phyloP scores from a whole-genome alignment of 208 protist species.

The Porcisia deanei region DNA sequence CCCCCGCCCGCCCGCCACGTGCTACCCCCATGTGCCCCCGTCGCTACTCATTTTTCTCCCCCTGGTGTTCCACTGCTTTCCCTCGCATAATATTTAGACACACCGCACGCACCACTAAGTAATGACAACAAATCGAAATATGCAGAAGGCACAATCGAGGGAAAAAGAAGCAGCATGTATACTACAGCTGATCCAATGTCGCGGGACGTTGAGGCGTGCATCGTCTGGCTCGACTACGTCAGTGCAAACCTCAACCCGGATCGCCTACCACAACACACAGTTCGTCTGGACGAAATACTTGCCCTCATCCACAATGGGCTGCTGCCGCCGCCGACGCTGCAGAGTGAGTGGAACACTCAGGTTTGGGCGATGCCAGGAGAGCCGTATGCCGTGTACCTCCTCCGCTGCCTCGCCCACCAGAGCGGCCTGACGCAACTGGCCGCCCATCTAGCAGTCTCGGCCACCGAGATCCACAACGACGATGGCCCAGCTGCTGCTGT shows the following conservation, averaged over 20 bases:
- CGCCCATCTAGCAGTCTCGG: conserved; percentile 11
- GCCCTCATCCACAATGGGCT: conserved; percentile 29
- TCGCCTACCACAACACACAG: conserved; percentile 10
- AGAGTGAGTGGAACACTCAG: conserved; percentile 46
- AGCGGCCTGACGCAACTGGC: conserved; percentile 22
- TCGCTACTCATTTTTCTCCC: not conserved
- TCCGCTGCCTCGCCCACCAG: conserved; percentile 61
- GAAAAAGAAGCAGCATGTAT: not conserved
- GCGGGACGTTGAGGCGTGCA: conserved; percentile 6
- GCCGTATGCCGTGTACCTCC: conserved; percentile 57
- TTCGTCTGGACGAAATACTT: conserved; percentile 30
- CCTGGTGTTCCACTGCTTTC: not conserved
- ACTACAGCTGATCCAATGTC: not conserved
- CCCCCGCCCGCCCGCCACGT: not conserved
- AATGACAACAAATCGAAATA: not conserved
- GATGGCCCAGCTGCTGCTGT: not conserved
- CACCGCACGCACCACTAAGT: not conserved
- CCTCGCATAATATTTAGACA: not conserved
- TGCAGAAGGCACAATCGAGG: not conserved
- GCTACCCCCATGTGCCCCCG: not conserved
- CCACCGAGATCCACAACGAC: not conserved
- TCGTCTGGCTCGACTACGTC: conserved; percentile 39
- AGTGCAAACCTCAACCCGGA: conserved; percentile 36
- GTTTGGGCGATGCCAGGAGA: conserved; percentile 66
- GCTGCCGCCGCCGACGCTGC: conserved; percentile 46